Conservation (phyloP, 2,329 filamentous ascomycete species). For the Aspergillus brasiliensis region DNA sequence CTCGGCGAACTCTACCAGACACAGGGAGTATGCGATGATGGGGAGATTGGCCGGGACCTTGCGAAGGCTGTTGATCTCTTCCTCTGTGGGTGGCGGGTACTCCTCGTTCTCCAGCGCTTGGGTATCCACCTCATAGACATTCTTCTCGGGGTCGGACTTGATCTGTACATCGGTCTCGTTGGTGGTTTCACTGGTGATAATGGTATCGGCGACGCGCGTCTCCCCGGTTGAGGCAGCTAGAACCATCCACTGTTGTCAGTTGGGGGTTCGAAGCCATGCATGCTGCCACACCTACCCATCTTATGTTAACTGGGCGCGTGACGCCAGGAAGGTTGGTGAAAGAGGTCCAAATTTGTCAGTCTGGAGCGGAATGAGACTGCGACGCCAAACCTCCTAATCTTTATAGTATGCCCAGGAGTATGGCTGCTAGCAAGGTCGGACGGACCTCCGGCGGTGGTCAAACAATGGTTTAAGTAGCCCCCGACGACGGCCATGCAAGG, state of each 20-base stretch:
- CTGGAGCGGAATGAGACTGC: too few species aligned
- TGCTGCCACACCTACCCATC: neutral
- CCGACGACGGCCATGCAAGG: neutral
- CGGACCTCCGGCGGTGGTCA: conserved; percentile 2
- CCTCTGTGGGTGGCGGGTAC: conserved; percentile 48
- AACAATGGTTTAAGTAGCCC: neutral
- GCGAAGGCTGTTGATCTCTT: conserved; percentile 50
- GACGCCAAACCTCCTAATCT: too few species aligned
- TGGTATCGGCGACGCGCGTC: conserved; percentile 1
- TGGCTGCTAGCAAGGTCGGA: neutral
- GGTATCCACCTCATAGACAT: neutral
- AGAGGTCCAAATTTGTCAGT: neutral
- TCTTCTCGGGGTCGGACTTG: conserved; percentile 4
- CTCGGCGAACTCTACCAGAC: conserved; percentile 62
- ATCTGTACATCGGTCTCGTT: neutral
- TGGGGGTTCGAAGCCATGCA: neutral
- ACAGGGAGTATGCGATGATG: conserved; percentile 58
- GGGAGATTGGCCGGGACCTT: conserved; percentile 57
- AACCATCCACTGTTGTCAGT: neutral
- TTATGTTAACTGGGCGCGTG: neutral
- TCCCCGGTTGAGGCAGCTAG: conserved; percentile 2
- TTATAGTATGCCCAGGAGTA: too few species aligned
- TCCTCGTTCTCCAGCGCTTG: conserved; percentile 13
- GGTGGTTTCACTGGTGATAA: neutral
- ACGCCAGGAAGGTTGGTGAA: neutral